Evolutionary conservation across 2,329 filamentous ascomycete genomes (phyloP), one percentile per base, ranked within the genome.

Genomic region (Diaporthe ampelina): DNA sequence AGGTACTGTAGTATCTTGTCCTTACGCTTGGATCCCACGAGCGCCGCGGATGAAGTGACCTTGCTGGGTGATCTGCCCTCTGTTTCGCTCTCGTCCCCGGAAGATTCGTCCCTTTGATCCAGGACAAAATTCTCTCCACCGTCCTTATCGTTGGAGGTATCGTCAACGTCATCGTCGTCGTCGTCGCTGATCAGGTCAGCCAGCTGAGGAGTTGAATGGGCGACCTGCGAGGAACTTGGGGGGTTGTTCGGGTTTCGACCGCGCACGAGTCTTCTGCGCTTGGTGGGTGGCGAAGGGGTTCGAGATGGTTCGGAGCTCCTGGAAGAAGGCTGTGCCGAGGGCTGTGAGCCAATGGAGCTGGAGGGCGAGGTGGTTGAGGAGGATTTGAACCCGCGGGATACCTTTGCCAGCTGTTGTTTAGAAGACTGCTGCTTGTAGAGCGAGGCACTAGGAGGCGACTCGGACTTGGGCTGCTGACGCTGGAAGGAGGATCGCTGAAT

Each of bases 1-100:
- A 99, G 92, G 79, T 95, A 97, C 10, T 91, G 88, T 37, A 98
- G 86, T 9, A 98, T 90, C 13, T 81, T 80, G 65, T 82, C 81
- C 63, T 83, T 81, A 52, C 81, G 81, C 52, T 82, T 82, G n/a
- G 83, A 80, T 7, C 76, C 76, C 32, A 77, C 75, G 15, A 76
- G 72, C 8, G 74, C 68, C n/a, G 76, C 74, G 17, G 73, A 73
- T 11, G 74, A 50, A 21, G 76, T 54, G 29, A 74, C 76, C 35
- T 70, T 67, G 40, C n/a, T 40, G 9, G 58, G 29, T 17, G 63
- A 58, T 19, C n/a, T 29, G 24, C 84, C 81, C 10, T 83, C 83
- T 59, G 84, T 79, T 70, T 83, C 84, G 11, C 81, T 80, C 56
- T 87, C 86, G 52, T 85, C 84, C 50, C 84, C 84, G 67, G 85